These are phyloP conservation scores for Backusella circina DNA, from an alignment of 192 early-diverging fungal genomes.

Conservation along the genomic window DNA sequence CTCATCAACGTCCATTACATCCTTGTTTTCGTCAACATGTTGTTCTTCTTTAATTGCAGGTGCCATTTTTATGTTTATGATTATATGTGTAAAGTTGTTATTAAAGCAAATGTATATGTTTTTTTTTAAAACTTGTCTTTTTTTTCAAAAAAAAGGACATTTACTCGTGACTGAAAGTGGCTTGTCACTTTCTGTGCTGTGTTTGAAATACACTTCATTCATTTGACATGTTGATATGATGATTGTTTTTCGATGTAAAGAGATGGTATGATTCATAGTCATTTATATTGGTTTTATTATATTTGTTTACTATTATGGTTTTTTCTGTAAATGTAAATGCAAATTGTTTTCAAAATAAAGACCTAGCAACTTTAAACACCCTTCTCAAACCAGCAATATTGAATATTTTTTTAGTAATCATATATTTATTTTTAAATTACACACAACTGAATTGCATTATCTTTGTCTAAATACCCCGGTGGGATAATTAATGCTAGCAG, in stretches of 20 bases:
- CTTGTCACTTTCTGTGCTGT: neutral
- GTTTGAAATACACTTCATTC: neutral
- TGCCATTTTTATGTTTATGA: neutral
- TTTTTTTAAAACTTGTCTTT: neutral
- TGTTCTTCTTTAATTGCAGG: constrained; percentile 10
- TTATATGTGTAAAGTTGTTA: neutral
- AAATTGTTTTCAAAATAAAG: no score
- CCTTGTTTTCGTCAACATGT: neutral
- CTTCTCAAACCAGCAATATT: no score
- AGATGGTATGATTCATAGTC: neutral
- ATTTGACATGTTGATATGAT: neutral
- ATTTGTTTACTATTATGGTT: no score
- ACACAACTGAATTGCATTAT: neutral
- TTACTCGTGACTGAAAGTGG: neutral
- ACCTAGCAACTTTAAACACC: no score
- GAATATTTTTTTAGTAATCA: no score
- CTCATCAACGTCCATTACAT: neutral
- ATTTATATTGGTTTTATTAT: neutral
- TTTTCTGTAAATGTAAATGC: no score
- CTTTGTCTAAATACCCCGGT: neutral
- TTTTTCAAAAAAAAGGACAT: neutral
- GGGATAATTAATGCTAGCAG: neutral
- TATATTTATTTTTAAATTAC: neutral
- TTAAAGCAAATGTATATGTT: neutral
- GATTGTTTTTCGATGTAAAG: no score